Base-by-base conservation (phyloP, 768 basidiomycete species). In the Lyophyllum semitale region DNA sequence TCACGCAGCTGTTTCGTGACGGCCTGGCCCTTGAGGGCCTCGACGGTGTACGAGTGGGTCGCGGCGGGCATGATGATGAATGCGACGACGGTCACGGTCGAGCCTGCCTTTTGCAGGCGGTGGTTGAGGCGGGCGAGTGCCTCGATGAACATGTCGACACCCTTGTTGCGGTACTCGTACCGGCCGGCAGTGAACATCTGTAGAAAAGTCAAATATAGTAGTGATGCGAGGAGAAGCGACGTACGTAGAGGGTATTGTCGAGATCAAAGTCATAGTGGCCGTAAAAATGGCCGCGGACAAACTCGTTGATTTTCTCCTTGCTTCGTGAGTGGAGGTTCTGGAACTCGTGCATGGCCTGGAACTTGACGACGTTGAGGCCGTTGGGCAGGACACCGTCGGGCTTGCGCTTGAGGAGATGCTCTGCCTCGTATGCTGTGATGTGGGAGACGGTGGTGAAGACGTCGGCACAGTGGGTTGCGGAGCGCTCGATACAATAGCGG, bases 111-210 rank as follows among this genome's bases (percentile, higher is more conserved):
- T 64, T 82, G 80, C 6, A 84, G 68, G 3, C 73, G 77, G 57
- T 81, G 79, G 60, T 84, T 84, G 23, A 84, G 68, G 40, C 96
- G 92, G 26, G 96, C 97, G 53, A 99, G 84, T 17, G 89, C 82
- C 74, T 99, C 97, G 62, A 99, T 96, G 70, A 98, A 99, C 96
- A 99, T 97, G 69, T 99, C 97, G 27, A 98, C 95, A 53, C 97
- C 97, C 77, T 99, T 99, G 79, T 99, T 99, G 38, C 97, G 83
- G 72, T 97, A 99, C 71, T 99, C 97, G 72, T 99, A 99, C 41
- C 97, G 85, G 38, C 97, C 97, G n/a, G 97, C 97, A 15, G 94
- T 98, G 75, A 99, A 99, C 84, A 98, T 87, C 91, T 97, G 67
- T 17, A 41, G 45, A 33, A 55, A 17, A 37, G 43, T 26, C 7